Base-by-base conservation (phyloP, 164 flowering plant genomes). In the Liriodendron chinense region DNA sequence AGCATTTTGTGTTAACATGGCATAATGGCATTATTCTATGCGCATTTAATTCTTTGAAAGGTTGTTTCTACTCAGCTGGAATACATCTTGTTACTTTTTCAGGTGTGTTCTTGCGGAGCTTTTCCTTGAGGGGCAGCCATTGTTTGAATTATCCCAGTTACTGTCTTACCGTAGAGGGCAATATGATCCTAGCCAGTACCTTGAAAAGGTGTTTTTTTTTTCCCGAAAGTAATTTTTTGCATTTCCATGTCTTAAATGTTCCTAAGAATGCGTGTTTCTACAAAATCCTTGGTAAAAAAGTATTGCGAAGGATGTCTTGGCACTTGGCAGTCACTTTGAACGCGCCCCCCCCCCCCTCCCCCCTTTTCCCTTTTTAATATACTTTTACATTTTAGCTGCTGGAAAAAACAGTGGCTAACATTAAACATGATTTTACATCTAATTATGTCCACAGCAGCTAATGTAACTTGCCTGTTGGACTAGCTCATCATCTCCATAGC, bases 81-180 rank as follows among this genome's bases (percentile, higher is more conserved):
- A 24, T 49, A 65, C 23, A 24, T 65, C 65, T 63, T 76, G 48
- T 67, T 86, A 23, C 68, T 68, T 74, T 78, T 79, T n/a, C 75
- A 94, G 98, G 81, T 96, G 98, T 84, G 98, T 94, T 69, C 90
- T 94, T 77, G 99, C 99, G 9, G 99, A 96, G 85, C 98, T 96
- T 85, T 96, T 96, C 82, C 94, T 96, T 61, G 99, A 96, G 85
- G 98, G 98, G n/a, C 99, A 92, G 79, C 97, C 97, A 74, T 78
- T 96, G 23, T 96, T 96, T 88, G 99, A 96, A 82, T 85, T 91
- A 73, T 91, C 98, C 63, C 99, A 96, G 85, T 89, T 94, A 63
- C 96, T 94, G 85, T 88, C 99, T 68, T 96, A 94, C 83, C 97
- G 99, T 47, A 88, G 99, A 87, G 98, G 99, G 71, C 97, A 96